Base-by-base conservation (phyloP, 352 stramenopile species). In the Phytophthora hibernalis region DNA sequence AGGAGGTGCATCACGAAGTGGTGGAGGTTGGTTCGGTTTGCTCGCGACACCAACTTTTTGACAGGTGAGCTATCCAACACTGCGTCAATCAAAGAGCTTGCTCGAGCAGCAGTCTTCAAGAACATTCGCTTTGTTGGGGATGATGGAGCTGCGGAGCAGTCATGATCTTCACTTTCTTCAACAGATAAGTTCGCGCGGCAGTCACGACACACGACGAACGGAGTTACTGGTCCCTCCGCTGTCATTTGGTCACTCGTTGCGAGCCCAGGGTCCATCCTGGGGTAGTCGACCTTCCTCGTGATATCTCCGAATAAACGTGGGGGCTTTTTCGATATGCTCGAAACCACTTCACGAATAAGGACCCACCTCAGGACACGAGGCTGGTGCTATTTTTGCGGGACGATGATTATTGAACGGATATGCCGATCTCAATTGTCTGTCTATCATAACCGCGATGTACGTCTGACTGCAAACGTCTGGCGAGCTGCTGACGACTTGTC, bases 91-190 rank as follows among this genome's bases (percentile, higher is more conserved):
- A 83, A 77, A 0, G 74, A 85, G 1, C 49, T 72, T 8, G 70
- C 65, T 54, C 53, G 58, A 28, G 59, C 52, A n/a, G 59, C 65
- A 49, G 66, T 73, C 49, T 59, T 74, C 8, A 65, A 28, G 16
- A 74, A 35, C 33, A 66, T 57, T 15, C 52, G 45, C 28, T 70
- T 82, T 9, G 65, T 74, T 12, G 60, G 49, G 5, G 60, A 67
- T 5, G 44, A 42, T 8, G 55, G 18, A 15, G 38, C 42, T 10
- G 59, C 30, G 9, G 76, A 72, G 52, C 83, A 90, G 64, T 92
- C 83, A 54, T 92, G 83, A 6, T 63, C 80, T 35, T 92, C 83
- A 40, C 88, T 90, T 13, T 82, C 71, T 51, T 92, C 83, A 31
- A 90, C 59, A 5, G 68, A 61, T 40, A 90, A 73, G 26, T 83